A percentile compares a stretch with the other conserved stretches of the same genome.
Evolutionary conservation across 2,329 filamentous ascomycete genomes (phyloP).

Genomic region (Diaporthe citriasiana): DNA sequence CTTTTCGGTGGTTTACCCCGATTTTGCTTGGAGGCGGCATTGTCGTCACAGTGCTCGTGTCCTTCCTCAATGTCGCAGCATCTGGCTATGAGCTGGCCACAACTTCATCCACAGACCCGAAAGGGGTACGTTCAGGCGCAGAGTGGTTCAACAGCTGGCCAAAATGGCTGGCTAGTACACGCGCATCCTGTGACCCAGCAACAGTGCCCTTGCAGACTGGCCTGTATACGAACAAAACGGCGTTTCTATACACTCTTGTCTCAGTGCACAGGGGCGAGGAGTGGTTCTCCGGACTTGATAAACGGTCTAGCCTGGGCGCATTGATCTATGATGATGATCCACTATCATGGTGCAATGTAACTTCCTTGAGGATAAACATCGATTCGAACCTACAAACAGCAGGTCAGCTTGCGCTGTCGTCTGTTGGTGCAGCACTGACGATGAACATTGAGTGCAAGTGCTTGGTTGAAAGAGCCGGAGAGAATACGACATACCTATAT

Average conservation of each 20-base stretch:
- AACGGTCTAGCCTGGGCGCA: not conserved
- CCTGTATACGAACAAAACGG: not conserved
- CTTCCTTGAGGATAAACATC: not conserved
- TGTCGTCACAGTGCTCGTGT: not conserved
- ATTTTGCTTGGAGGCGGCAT: not conserved
- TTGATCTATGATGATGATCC: not conserved
- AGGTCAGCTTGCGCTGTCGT: not conserved
- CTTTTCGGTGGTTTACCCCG: slow-evolving; percentile 1
- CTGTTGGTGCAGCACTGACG: not conserved
- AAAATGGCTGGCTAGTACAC: slow-evolving; percentile 3
- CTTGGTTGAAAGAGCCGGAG: not conserved
- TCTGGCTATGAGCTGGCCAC: not conserved
- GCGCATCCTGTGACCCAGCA: not conserved
- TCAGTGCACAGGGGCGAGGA: not conserved
- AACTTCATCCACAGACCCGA: not conserved
- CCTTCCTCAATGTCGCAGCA: slow-evolving; percentile 3
- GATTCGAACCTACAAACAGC: not conserved
- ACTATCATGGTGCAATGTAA: not conserved
- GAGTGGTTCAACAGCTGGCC: not conserved
- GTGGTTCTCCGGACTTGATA: not conserved
- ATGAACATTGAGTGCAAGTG: not conserved
- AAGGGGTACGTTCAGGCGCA: not conserved
- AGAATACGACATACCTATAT: not conserved
- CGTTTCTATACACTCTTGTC: not conserved
- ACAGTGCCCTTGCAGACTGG: slow-evolving; percentile 1